phyloP scores from a whole-genome alignment of 1,284 basidiomycete species.

The Leccinum angustisporum region DNA sequence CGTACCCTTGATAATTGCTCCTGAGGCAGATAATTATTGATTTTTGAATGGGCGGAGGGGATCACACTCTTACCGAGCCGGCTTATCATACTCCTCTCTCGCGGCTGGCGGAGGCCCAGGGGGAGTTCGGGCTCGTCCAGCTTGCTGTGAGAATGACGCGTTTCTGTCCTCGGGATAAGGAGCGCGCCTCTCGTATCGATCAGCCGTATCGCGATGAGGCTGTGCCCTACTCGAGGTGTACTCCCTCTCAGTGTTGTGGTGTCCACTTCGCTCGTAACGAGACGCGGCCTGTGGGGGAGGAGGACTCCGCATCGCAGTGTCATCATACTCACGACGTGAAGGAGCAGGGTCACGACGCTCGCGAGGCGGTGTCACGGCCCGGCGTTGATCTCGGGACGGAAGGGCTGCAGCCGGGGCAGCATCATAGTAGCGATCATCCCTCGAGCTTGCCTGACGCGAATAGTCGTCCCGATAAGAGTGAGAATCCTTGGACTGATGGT shows the following conservation, averaged over 20 bases:
- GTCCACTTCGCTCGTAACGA: constrained; percentile 44
- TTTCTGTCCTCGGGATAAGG: constrained; percentile 24
- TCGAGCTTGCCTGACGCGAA: constrained; percentile 40
- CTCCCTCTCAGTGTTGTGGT: constrained; percentile 45
- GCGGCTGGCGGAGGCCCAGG: constrained; percentile 41
- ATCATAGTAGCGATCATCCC: constrained; percentile 57
- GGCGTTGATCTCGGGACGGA: constrained; percentile 53
- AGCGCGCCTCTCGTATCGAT: constrained; percentile 60
- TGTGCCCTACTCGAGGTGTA: constrained; percentile 48
- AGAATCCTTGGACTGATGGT: constrained; percentile 42
- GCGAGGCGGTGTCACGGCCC: constrained; percentile 58
- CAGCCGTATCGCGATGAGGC: constrained; percentile 50
- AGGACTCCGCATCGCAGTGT: constrained; percentile 55
- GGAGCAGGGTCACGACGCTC: constrained; percentile 63
- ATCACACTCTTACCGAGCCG: constrained; percentile 44
- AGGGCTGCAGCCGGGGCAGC: constrained; percentile 47
- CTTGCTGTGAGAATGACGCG: constrained; percentile 31
- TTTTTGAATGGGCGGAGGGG: not conserved
- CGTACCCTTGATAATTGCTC: constrained; percentile 43
- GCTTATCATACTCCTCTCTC: constrained; percentile 51
- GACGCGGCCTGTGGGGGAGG: constrained; percentile 39
- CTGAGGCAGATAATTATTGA: constrained; percentile 29
- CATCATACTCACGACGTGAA: constrained; percentile 64
- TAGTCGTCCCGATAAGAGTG: constrained; percentile 49
- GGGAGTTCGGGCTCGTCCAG: constrained; percentile 46